Conservation (phyloP, 495 filamentous ascomycete species). For the Neurospora sp. region DNA sequence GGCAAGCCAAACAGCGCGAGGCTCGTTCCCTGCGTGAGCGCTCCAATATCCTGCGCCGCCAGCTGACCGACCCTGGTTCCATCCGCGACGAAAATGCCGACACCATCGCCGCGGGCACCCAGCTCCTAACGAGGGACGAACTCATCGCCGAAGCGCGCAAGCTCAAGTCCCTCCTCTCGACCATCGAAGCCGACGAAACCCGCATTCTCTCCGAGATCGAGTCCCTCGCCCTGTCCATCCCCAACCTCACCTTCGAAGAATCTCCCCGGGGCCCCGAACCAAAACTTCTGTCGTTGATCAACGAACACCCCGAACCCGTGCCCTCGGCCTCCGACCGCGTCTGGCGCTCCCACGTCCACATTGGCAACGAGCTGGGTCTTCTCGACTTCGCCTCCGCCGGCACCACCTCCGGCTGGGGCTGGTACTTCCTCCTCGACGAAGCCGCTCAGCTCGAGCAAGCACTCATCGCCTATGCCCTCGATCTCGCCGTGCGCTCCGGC, state of each 20-base stretch:
- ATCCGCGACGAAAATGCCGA: conserved; percentile 25
- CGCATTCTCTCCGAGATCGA: conserved; percentile 56
- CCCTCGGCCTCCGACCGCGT: conserved; percentile 39
- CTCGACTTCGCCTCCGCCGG: conserved; percentile 77
- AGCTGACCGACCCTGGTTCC: conserved; percentile 34
- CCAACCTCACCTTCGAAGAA: conserved; percentile 69
- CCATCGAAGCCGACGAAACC: conserved; percentile 50
- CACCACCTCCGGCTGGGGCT: conserved; percentile 83
- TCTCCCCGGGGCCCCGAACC: conserved; percentile 63
- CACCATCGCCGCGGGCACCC: conserved; percentile 11
- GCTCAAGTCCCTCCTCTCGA: conserved; percentile 55
- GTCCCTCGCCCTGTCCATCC: conserved; percentile 64
- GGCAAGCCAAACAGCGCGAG: conserved; percentile 43
- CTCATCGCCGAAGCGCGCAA: conserved; percentile 55
- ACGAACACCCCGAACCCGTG: conserved; percentile 53
- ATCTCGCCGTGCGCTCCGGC: conserved; percentile 54
- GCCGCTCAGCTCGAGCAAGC: conserved; percentile 88
- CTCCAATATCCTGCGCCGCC: conserved; percentile 43
- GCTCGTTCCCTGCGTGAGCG: conserved; percentile 47
- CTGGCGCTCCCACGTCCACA: conserved; percentile 66
- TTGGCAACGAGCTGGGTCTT: conserved; percentile 68
- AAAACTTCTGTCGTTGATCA: conserved; percentile 54
- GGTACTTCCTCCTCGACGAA: conserved; percentile 89
- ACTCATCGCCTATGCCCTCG: conserved; percentile 73
- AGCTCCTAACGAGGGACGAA: conserved; percentile 29